Evolutionary conservation across 2,329 filamentous ascomycete species (phyloP).

Genomic region (Hypomyces perniciosus): DNA sequence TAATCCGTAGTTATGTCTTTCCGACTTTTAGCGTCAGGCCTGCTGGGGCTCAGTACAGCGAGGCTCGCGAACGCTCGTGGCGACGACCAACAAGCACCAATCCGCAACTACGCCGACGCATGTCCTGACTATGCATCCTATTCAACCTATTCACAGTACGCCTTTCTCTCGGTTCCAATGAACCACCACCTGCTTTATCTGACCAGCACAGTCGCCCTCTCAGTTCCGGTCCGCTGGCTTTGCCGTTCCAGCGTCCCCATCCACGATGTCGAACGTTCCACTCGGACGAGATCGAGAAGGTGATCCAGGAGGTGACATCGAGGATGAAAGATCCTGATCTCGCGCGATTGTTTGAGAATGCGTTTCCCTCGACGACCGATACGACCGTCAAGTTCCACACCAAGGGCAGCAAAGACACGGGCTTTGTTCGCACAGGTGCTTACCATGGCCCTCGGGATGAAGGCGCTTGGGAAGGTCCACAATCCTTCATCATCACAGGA

Average conservation of each 20-base stretch:
- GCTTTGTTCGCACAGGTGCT: conserved; percentile 29
- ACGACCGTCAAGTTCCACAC: conserved; percentile 87
- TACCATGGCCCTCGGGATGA: conserved; percentile 36
- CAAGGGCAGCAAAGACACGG: conserved; percentile 44
- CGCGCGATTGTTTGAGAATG: conserved; percentile 88
- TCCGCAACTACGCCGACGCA: conserved; percentile 22
- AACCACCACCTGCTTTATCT: neutral
- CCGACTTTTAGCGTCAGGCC: conserved; percentile 21
- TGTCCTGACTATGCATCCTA: conserved; percentile 39
- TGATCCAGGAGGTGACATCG: conserved; percentile 75
- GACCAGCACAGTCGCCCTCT: conserved; percentile 57
- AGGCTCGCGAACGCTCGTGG: conserved; percentile 15
- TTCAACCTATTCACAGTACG: conserved; percentile 35
- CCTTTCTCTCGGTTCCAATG: neutral
- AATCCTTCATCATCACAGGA: conserved; percentile 89
- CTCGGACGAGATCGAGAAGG: conserved; percentile 78
- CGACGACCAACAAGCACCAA: conserved; percentile 19
- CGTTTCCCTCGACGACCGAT: conserved; percentile 80
- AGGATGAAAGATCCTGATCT: conserved; percentile 81
- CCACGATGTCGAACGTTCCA: conserved; percentile 81
- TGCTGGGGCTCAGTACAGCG: conserved; percentile 21
- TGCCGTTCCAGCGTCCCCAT: conserved; percentile 83
- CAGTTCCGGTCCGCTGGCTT: conserved; percentile 68
- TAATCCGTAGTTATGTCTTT: conserved; percentile 18
- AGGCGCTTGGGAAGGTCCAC: conserved; percentile 71